Evolutionary conservation across 1,284 basidiomycete genomes (phyloP), one percentile per base, ranked within the genome.

Genomic region (Tilletia setariae): DNA sequence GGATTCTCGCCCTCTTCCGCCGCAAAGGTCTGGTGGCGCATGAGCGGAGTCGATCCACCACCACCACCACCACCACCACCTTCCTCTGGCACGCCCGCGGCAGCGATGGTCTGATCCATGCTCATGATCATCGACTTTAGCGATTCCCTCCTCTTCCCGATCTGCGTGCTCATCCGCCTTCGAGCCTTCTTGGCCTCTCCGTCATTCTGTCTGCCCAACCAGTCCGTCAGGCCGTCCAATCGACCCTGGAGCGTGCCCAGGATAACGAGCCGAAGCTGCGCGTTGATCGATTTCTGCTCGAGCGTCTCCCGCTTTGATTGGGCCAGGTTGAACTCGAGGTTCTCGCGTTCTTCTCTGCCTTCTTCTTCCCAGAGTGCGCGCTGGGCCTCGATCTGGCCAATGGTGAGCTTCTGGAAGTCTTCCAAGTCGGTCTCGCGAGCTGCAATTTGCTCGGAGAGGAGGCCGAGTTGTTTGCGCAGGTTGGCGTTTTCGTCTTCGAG

Each of bases 401-500:
- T 40, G 16, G 62, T 67, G 3, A 44, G 40, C 9, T 43, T 49
- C 42, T 69, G 68, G 42, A 69, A 61, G 23, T 63, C 23, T 51
- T 63, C 65, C 23, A 74, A 51, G n/a, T 56, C 64, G 7, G 70
- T 70, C 46, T 76, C 74, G 4, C 68, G 63, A 1, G 59, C 35
- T 32, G 69, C 74, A 40, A 76, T 66, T 53, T 68, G 66, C 32
- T 76, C 73, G 2, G 67, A 66, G 2, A 76, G 51, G 2, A 25
- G 46, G 8, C 68, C 72, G 21, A 76, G 49, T 64, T 76, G 69
- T 7, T 11, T 21, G 2, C 74, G 49, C 53, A 76, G 53, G 23
- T 71, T 70, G 16, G 63, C 53, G 61, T 76, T 76, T 49, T 76
- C 74, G 19, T 73, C 71, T 49, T 72, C 68, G 28, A 76, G 62